phyloP scores from a whole-genome alignment of 1,284 basidiomycete species.

The Quambalaria eucalypti region DNA sequence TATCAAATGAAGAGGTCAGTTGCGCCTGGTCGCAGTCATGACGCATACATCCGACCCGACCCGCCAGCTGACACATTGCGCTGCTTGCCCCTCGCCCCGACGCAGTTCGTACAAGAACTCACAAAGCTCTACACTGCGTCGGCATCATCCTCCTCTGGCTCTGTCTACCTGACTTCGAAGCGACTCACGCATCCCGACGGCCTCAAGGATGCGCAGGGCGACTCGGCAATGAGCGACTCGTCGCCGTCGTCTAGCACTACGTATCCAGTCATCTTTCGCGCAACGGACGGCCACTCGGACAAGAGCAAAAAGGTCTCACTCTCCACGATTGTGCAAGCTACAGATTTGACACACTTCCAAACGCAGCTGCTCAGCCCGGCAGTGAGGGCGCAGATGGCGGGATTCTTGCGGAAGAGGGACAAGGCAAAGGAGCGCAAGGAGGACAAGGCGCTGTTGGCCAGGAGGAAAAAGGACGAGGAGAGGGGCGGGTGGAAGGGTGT shows the following conservation, averaged over 20 bases:
- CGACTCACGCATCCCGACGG: slow-evolving; percentile 6
- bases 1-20: too few species aligned
- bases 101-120: slow-evolving; percentile 33
- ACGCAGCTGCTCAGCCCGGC: slow-evolving; percentile 19
- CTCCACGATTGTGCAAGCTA: slow-evolving; percentile 26
- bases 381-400: slow-evolving; percentile 26
- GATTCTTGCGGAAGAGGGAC: slow-evolving; percentile 34
- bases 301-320: slow-evolving; percentile 1
- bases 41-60: too few species aligned
- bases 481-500: slow-evolving; percentile 28
- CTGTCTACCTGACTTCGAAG: slow-evolving; percentile 37
- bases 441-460: slow-evolving; percentile 28
- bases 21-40: too few species aligned
- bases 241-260: background rate
- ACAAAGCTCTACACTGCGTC: slow-evolving; percentile 23
- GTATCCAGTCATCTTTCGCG: slow-evolving; percentile 28
- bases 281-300: slow-evolving; percentile 23
- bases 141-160: slow-evolving; percentile 21
- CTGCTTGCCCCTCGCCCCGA: background rate
- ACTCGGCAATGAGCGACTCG: slow-evolving; percentile 13
- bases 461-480: slow-evolving; percentile 30
- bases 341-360: slow-evolving; percentile 20
- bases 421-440: slow-evolving; percentile 42
- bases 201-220: slow-evolving; percentile 9
- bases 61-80: too few species aligned